Percentiles rank a stretch among this genome's conserved stretches.
phyloP scores from a whole-genome alignment of 129 eudicot genomes.

The Lactuca saligna region DNA sequence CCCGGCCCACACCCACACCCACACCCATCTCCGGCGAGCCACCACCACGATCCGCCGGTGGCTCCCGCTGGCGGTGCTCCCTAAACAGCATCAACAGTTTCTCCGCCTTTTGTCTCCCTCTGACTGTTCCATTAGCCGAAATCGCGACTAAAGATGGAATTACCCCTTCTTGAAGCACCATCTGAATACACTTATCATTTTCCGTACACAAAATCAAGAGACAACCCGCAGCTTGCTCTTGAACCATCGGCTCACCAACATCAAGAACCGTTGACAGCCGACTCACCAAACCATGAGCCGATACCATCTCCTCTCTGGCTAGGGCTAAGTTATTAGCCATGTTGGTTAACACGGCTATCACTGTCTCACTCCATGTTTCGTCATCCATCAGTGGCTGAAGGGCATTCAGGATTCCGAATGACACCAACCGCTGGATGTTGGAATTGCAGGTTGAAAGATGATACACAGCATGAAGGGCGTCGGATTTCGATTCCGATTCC shows the following conservation, averaged over 20 bases:
- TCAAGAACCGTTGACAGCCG: slow-evolving; percentile 64
- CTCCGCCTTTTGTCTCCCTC: slow-evolving; percentile 87
- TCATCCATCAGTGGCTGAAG: slow-evolving; percentile 53
- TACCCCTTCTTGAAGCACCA: slow-evolving; percentile 93
- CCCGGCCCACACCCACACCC: slow-evolving; percentile 9
- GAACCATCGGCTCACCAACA: slow-evolving; percentile 63
- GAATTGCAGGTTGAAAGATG: slow-evolving; percentile 70
- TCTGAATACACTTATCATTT: slow-evolving; percentile 69
- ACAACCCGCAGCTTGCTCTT: slow-evolving; percentile 86
- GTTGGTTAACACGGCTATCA: slow-evolving; percentile 69
- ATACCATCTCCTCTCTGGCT: slow-evolving; percentile 57
- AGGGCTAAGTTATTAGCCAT: slow-evolving; percentile 34
- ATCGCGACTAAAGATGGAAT: slow-evolving; percentile 86
- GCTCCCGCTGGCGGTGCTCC: slow-evolving; percentile 80
- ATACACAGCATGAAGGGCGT: slow-evolving; percentile 71
- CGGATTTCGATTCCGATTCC: slow-evolving; percentile 59
- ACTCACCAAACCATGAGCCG: slow-evolving; percentile 49
- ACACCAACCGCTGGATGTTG: slow-evolving; percentile 64
- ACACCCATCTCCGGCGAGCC: slow-evolving; percentile 22
- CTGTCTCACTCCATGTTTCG: slow-evolving; percentile 65
- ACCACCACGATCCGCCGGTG: slow-evolving; percentile 33
- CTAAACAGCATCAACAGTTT: slow-evolving; percentile 81
- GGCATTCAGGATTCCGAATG: slow-evolving; percentile 52
- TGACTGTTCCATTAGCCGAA: slow-evolving; percentile 72
- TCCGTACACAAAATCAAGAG: slow-evolving; percentile 63